phyloP scores from a whole-genome alignment of 257 asterid species.

The Primulina huaijiensis region DNA sequence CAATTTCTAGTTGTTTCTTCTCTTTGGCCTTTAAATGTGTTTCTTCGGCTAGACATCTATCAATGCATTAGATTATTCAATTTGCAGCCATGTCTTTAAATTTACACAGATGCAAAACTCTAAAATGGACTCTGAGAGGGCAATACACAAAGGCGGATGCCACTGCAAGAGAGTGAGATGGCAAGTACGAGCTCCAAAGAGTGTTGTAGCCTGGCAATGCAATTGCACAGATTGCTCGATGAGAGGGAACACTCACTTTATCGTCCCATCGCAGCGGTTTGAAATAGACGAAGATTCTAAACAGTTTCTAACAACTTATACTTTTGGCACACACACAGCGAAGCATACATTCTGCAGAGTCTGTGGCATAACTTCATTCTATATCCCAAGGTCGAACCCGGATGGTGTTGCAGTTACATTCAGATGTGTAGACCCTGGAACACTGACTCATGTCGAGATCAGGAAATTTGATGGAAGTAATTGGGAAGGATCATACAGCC shows the following conservation, averaged over 20 bases:
- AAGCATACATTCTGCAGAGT: conserved; percentile 81
- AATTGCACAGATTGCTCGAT: conserved; percentile 76
- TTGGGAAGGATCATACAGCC: conserved; percentile 58
- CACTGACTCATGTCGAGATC: conserved; percentile 61
- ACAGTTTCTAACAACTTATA: conserved; percentile 64
- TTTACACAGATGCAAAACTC: conserved; percentile 7
- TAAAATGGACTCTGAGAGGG: conserved; percentile 40
- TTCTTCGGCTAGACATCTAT: too few species aligned
- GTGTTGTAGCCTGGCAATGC: conserved; percentile 72
- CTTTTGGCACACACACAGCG: conserved; percentile 79
- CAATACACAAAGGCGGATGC: conserved; percentile 79
- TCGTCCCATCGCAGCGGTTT: conserved; percentile 63
- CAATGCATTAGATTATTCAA: neutral
- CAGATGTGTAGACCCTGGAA: conserved; percentile 67
- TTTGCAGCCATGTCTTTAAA: too few species aligned
- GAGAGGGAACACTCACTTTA: conserved; percentile 76
- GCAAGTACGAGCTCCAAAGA: conserved; percentile 57
- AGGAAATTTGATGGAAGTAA: conserved; percentile 58
- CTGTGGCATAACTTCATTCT: conserved; percentile 88
- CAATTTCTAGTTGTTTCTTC: neutral
- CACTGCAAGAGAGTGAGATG: conserved; percentile 75
- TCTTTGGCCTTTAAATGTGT: too few species aligned
- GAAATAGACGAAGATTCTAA: conserved; percentile 64
- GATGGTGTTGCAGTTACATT: conserved; percentile 63
- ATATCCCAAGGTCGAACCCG: conserved; percentile 76